Base-by-base conservation (phyloP, 2,329 filamentous ascomycete species). In the Nigrospora oryzae region DNA sequence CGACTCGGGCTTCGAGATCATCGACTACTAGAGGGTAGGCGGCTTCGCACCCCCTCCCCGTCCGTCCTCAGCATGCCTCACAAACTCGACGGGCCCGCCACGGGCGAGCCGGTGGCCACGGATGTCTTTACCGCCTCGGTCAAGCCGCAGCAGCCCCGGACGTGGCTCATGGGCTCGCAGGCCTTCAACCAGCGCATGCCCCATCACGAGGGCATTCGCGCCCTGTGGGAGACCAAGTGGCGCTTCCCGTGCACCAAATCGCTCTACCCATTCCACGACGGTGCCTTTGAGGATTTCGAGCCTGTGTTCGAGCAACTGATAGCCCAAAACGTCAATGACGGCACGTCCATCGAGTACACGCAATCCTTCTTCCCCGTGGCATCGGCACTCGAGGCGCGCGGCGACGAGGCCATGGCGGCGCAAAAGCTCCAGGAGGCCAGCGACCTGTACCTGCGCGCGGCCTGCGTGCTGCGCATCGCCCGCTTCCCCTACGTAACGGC, bases 171-270 rank as follows among this genome's bases (percentile, higher is more conserved):
- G 69, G 70, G 69, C 44, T 48, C 51, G 16, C 59, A 64, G 50
- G 64, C 63, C 36, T 73, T 68, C 55, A 63, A 69, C 55, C 54
- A 48, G 13, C 59, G 57, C 48, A 72, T 73, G 69, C 70, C 78
- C 16, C 80, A 83, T 56, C 76, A 82, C 52, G 67, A 71, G 32
- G 75, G 74, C 19, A 80, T 83, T 52, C 68, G 75, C 56, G 73
- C 73, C 11, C 65, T 86, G 28, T 89, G 86, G 84, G 81, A 86
- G 64, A 85, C 80, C 7, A 87, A 86, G 63, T 89, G 84, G 84
- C 81, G 81, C 63, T 68, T 74, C 52, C 81, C 81, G 5, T 80
- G 76, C 60, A 62, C 63, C 33, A 81, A 80, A 64, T 73, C 79
- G 46, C 70, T 88, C 10, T 85, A 86, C 54, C 82, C 83, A 1